Percentiles rank a stretch among this genome's conserved stretches.
These are phyloP conservation scores for Elsinoe ampelina DNA, from an alignment of 2,329 filamentous ascomycete species.

Conservation along the genomic window DNA sequence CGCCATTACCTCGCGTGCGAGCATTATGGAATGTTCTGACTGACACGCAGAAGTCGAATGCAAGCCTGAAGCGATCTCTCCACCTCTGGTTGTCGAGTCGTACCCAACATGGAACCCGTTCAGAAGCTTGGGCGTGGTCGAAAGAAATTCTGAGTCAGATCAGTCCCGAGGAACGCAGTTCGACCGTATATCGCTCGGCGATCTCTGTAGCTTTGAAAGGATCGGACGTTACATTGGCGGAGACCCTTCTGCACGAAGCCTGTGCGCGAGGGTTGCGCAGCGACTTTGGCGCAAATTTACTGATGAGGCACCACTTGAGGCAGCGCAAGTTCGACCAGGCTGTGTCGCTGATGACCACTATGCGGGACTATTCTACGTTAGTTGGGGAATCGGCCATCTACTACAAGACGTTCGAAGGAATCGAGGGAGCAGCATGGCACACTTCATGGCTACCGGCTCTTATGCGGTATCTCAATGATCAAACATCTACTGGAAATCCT, in stretches of 20 bases:
- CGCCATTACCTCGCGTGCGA: not conserved
- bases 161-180: not conserved
- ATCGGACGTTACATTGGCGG: not conserved
- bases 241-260: not conserved
- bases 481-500: not conserved
- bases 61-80: not conserved
- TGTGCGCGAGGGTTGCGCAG: not conserved
- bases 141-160: not conserved
- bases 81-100: not conserved
- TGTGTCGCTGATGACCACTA: not conserved
- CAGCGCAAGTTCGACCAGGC: not conserved
- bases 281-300: not conserved
- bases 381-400: not conserved
- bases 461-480: not conserved
- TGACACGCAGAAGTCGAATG: not conserved
- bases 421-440: not conserved
- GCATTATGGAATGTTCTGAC: not conserved
- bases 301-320: not conserved
- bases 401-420: not conserved
- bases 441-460: not conserved
- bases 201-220: not conserved
- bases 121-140: not conserved
- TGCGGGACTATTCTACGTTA: not conserved
- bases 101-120: not conserved
- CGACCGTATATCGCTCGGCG: not conserved